phyloP scores from a whole-genome alignment of 2,329 filamentous ascomycete species.

The Colletotrichum sansevieriae region DNA sequence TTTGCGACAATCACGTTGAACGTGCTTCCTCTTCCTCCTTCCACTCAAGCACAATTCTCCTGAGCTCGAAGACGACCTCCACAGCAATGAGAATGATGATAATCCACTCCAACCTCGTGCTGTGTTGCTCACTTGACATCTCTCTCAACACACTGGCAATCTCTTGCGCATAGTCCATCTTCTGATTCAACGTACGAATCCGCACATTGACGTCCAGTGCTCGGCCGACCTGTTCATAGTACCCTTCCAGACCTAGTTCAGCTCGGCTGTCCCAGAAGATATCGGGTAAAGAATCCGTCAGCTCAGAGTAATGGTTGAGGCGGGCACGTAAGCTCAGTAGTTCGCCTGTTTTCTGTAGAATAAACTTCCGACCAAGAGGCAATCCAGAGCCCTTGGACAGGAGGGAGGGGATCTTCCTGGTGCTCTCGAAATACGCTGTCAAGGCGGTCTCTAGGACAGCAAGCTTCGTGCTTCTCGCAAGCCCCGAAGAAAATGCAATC shows the following conservation, averaged over 20 bases:
- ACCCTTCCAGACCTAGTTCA: constrained; percentile 90
- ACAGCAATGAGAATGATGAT: constrained; percentile 95
- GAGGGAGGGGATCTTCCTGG: constrained; percentile 82
- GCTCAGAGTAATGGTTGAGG: constrained; percentile 95
- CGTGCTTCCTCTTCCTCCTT: constrained; percentile 49
- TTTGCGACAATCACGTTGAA: not conserved
- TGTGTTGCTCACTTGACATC: constrained; percentile 90
- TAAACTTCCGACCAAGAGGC: constrained; percentile 74
- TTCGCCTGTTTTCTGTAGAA: constrained; percentile 93
- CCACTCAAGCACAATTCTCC: constrained; percentile 77
- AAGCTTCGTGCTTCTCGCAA: constrained; percentile 93
- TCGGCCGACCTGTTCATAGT: constrained; percentile 93
- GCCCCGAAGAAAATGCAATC: constrained; percentile 94
- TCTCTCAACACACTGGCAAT: constrained; percentile 91
- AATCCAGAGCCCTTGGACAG: constrained; percentile 72
- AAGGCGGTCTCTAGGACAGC: constrained; percentile 90
- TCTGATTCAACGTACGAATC: constrained; percentile 93
- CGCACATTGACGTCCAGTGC: constrained; percentile 92
- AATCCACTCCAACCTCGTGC: constrained; percentile 90
- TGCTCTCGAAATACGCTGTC: constrained; percentile 87
- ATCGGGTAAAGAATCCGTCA: constrained; percentile 94
- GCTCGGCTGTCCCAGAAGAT: constrained; percentile 95
- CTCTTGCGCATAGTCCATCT: constrained; percentile 97
- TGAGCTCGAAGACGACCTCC: constrained; percentile 89
- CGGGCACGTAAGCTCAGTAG: constrained; percentile 90